Base-by-base conservation (phyloP, 805 yeast genomes). In the Metschnikowia matae region DNA sequence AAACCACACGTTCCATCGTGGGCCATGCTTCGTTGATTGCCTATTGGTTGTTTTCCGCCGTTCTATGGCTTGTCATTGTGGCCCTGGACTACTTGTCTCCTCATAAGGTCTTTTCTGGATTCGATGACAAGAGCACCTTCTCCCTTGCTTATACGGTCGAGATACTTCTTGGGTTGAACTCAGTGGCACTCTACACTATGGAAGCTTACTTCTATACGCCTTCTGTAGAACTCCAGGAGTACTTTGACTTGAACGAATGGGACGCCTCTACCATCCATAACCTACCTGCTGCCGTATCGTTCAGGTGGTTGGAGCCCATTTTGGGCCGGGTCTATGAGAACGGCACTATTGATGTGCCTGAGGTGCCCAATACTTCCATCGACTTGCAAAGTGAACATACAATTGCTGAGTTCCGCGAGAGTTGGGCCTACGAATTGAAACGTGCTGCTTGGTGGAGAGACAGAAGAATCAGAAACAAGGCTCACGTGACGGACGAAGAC, bases 301-400 rank as follows among this genome's bases (percentile, higher is more conserved):
- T 67, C 48, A 47, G 52, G 21, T 70, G 66, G 64, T 53, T 67
- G 33, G 60, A 62, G 36, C 68, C 68, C 2, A 51, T 62, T 23
- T 62, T 70, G 38, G 47, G 54, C 32, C 50, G 58, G 29, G 62
- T 67, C 44, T 58, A 65, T 53, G 44, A 48, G 17, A 59, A 64
- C 7, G 59, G 54, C n/a, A 59, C 59, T 17, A 63, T 66, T 17
- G 52, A 50, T 23, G 54, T 57, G 10, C 42, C 55, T 1, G 63
- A 63, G 8, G 46, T 56, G 32, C 61, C 61, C 3, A 48, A 40
- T 39, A 48, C 50, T 7, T 47, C 49, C 18, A 51, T 56, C 17
- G 61, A 56, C 20, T 46, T 57, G 50, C 47, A 50, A 15, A 48
- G 54, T 17, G 56, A 54, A 20, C 37, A 48, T 23, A 46, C 52